phyloP scores from a whole-genome alignment of 164 flowering plant genomes.

The Kalanchoe fedtschenkoi region DNA sequence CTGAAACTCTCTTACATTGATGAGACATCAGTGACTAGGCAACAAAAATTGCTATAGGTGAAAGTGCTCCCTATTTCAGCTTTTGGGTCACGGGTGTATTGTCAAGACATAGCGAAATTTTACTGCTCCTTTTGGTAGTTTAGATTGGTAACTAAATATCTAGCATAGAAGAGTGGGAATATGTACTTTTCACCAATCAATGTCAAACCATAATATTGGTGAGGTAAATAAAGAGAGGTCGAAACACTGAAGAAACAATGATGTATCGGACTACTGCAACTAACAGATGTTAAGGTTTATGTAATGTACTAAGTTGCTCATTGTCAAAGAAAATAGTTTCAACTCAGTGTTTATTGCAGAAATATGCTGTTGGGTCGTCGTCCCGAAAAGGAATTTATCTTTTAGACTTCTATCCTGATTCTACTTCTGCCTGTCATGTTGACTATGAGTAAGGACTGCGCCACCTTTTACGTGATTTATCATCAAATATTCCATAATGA shows the following conservation, averaged over 20 bases:
- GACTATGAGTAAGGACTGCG: constrained; percentile 49
- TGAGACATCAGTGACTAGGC: neutral
- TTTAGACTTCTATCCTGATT: constrained; percentile 73
- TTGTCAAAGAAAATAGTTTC: neutral
- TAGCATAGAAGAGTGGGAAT: neutral
- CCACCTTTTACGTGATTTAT: too few species aligned
- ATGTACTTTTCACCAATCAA: too few species aligned
- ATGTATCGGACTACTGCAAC: too few species aligned
- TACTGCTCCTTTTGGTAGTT: neutral
- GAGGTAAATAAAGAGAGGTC: too few species aligned
- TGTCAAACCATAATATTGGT: too few species aligned
- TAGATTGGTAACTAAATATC: neutral
- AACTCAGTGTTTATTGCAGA: constrained; percentile 32
- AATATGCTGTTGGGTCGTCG: constrained; percentile 71
- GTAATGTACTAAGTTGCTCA: neutral
- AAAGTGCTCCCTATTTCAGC: neutral
- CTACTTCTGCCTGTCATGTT: constrained; percentile 72
- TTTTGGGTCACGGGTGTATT: neutral
- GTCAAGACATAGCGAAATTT: neutral
- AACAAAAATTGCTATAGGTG: neutral
- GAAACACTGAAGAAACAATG: too few species aligned
- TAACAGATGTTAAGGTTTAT: neutral
- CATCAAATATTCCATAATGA: too few species aligned
- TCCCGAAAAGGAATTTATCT: constrained; percentile 56
- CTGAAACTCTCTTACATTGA: neutral